Conservation (phyloP, 129 eudicot genomes). For the Lactuca saligna region DNA sequence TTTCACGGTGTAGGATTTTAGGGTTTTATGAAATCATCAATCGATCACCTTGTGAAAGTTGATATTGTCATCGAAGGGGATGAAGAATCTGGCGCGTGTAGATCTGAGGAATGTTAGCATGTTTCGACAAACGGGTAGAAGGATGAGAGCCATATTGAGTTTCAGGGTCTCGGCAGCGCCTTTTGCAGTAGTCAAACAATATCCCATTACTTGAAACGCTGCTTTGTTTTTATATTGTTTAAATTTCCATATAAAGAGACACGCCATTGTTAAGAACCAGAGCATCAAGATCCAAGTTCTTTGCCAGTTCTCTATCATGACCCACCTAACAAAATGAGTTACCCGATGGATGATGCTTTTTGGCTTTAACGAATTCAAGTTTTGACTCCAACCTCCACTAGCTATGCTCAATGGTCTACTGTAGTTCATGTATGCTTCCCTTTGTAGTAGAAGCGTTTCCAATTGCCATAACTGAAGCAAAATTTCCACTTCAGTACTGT, state of each 20-base stretch:
- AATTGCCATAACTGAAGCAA: slow-evolving; percentile 92
- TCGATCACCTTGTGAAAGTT: slow-evolving; percentile 82
- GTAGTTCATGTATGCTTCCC: slow-evolving; percentile 82
- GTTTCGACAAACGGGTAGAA: slow-evolving; percentile 87
- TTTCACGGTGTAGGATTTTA: background rate
- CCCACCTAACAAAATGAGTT: slow-evolving; percentile 38
- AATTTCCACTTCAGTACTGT: background rate
- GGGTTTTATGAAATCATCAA: background rate
- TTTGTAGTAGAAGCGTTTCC: slow-evolving; percentile 85
- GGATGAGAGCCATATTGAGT: slow-evolving; percentile 94
- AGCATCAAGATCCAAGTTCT: slow-evolving; percentile 72
- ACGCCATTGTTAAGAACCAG: slow-evolving; percentile 73
- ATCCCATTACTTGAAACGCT: slow-evolving; percentile 90
- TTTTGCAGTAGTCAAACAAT: slow-evolving; percentile 85
- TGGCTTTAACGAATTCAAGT: slow-evolving; percentile 44
- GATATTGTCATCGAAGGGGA: slow-evolving; percentile 87
- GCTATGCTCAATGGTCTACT: slow-evolving; percentile 76
- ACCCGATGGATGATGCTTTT: slow-evolving; percentile 38
- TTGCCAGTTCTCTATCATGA: slow-evolving; percentile 79
- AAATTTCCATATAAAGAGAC: slow-evolving; percentile 84
- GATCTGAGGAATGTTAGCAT: slow-evolving; percentile 76
- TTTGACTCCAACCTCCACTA: slow-evolving; percentile 84
- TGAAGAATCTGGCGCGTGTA: slow-evolving; percentile 66
- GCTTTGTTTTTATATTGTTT: slow-evolving; percentile 62
- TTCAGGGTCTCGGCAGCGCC: slow-evolving; percentile 98